Conservation (phyloP, 768 basidiomycete genomes). For the Boletellus sp. region DNA sequence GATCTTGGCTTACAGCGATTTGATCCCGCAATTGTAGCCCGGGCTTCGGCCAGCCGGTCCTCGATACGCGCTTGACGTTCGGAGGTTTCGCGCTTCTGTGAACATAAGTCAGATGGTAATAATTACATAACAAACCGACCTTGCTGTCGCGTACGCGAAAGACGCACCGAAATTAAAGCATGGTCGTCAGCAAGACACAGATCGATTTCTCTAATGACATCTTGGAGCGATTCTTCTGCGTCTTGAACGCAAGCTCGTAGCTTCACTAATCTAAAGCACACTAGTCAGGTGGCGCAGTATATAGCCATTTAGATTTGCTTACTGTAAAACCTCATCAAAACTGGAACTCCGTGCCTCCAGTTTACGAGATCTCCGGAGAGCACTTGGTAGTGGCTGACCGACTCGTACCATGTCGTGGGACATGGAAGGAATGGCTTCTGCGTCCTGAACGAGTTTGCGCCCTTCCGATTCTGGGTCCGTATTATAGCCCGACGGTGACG, state of each 20-base stretch:
- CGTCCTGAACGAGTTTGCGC: constrained; percentile 38
- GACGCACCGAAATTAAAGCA: constrained; percentile 42
- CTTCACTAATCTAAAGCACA: constrained; percentile 43
- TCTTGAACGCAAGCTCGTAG: constrained; percentile 52
- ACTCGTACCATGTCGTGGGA: constrained; percentile 19
- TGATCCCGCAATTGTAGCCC: constrained; percentile 40
- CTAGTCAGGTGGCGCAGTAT: constrained; percentile 1
- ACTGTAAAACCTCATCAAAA: constrained; percentile 75
- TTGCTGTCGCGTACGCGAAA: constrained; percentile 3
- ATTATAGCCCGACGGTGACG: constrained; percentile 64
- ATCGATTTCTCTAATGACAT: constrained; percentile 48
- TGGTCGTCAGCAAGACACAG: constrained; percentile 42
- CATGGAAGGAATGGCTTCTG: constrained; percentile 11
- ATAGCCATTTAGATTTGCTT: constrained; percentile 22
- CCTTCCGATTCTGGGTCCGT: constrained; percentile 68
- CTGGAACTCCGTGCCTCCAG: constrained; percentile 44
- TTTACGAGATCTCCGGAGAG: constrained; percentile 24
- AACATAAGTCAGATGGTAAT: constrained; percentile 23
- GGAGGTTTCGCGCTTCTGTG: constrained; percentile 64
- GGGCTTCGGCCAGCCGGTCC: constrained; percentile 44
- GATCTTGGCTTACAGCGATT: constrained; percentile 42
- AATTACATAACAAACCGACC: constrained; percentile 21
- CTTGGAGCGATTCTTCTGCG: constrained; percentile 44
- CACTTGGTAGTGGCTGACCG: constrained; percentile 11
- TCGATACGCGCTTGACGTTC: constrained; percentile 58